Conservation (phyloP, 2,329 filamentous ascomycete genomes). For the Aspergillus luchuensis region DNA sequence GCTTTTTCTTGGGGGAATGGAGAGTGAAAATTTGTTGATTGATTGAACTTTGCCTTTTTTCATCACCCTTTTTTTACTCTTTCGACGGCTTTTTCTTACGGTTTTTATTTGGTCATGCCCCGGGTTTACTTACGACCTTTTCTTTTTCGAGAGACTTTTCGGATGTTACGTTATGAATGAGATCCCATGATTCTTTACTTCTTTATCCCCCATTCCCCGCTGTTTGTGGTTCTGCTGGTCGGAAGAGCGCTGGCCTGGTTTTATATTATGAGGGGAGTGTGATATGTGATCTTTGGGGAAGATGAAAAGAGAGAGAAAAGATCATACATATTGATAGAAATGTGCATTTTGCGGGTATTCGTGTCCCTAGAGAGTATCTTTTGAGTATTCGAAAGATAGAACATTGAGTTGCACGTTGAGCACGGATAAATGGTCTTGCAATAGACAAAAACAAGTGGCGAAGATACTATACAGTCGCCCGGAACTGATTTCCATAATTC, state of each 20-base stretch:
- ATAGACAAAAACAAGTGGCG: not conserved
- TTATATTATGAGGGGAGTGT: constrained; percentile 7
- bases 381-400: constrained; percentile 2
- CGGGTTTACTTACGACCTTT: constrained; percentile 19
- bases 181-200: constrained; percentile 17
- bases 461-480: too few relatives aligned
- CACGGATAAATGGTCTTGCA: not conserved
- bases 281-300: constrained; percentile 4
- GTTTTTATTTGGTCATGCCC: constrained; percentile 29
- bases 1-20: constrained; percentile 25
- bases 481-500: too few relatives aligned
- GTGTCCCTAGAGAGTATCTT: not conserved
- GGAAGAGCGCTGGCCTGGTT: constrained; percentile 38
- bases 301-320: not conserved
- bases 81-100: constrained; percentile 18
- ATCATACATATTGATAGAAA: not conserved
- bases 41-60: not conserved
- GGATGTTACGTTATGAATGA: constrained; percentile 23
- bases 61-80: constrained; percentile 7
- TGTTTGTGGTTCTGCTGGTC: constrained; percentile 30
- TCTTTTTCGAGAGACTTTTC: constrained; percentile 11
- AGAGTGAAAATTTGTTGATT: constrained; percentile 9
- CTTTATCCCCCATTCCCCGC: constrained; percentile 10
- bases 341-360: not conserved
- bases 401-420: constrained; percentile 3